A percentile compares a stretch with the other conserved stretches of the same genome.
These are phyloP conservation scores for Pseudopediastrum boryanum DNA, from an alignment of 139 green algal species.

Conservation along the genomic window DNA sequence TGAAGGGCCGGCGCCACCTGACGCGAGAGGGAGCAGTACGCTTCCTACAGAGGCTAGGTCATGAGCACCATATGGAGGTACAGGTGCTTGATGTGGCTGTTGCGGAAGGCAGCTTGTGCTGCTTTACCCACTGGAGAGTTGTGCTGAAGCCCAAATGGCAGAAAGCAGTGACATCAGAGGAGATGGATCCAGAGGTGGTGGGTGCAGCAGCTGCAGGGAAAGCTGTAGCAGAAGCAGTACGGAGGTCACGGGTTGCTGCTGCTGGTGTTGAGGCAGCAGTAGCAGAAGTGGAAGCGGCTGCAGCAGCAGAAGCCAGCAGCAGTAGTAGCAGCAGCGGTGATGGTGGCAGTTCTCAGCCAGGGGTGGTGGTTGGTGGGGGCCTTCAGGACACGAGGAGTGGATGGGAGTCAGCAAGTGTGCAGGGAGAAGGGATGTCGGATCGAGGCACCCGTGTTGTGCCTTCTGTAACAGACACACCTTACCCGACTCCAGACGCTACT, in stretches of 20 bases:
- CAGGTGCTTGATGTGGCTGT: constrained; percentile 21
- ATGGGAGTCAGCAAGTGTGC: too few relatives aligned
- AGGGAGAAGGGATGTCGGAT: too few relatives aligned
- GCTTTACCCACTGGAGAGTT: constrained; percentile 28
- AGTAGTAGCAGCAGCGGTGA: background rate
- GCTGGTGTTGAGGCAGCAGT: background rate
- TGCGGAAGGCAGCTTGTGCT: constrained; percentile 26
- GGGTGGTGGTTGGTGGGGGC: too few relatives aligned
- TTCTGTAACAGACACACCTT: too few relatives aligned
- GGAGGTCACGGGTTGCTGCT: too few relatives aligned
- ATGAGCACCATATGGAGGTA: background rate
- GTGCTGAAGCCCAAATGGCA: constrained; percentile 7
- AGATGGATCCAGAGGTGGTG: background rate
- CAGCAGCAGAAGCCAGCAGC: constrained; percentile 1
- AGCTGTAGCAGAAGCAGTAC: background rate
- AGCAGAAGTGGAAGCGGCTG: background rate
- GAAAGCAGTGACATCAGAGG: too few relatives aligned
- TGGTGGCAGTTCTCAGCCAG: too few relatives aligned
- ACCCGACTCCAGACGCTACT: too few relatives aligned
- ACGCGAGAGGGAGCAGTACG: constrained; percentile 11
- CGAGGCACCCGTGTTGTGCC: too few relatives aligned
- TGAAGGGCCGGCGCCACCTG: constrained; percentile 8
- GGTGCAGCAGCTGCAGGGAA: background rate
- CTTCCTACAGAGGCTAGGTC: constrained; percentile 19
- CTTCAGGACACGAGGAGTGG: too few relatives aligned